Evolutionary conservation across 148 eudicot genomes (phyloP).

Genomic region (Camellia sinensis): DNA sequence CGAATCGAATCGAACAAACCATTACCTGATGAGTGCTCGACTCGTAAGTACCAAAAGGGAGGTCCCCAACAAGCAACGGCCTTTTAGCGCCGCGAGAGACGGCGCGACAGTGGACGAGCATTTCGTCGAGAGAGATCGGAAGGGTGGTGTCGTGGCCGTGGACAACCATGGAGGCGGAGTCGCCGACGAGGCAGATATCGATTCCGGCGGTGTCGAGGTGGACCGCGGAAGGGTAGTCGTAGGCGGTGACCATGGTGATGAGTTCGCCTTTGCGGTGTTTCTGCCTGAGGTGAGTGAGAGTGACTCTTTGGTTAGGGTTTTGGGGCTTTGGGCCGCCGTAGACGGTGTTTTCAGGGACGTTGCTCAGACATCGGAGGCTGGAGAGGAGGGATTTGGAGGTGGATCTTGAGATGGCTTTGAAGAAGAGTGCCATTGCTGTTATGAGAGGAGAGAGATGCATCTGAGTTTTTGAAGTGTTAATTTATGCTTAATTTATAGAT

Average conservation of each 20-base stretch:
- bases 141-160: slow-evolving; percentile 91
- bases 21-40: slow-evolving; percentile 70
- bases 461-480: too few species aligned
- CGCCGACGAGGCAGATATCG: slow-evolving; percentile 83
- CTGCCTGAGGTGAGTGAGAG: slow-evolving; percentile 55
- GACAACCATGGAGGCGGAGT: slow-evolving; percentile 95
- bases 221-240: slow-evolving; percentile 90
- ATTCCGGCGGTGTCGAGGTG: slow-evolving; percentile 85
- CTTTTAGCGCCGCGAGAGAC: slow-evolving; percentile 83
- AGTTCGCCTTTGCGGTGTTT: slow-evolving; percentile 63
- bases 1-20: not conserved
- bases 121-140: slow-evolving; percentile 79
- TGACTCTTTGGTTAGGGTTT: slow-evolving; percentile 54
- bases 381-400: not conserved
- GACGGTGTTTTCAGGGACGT: slow-evolving; percentile 85
- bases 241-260: slow-evolving; percentile 83
- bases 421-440: slow-evolving; percentile 22
- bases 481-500: too few species aligned
- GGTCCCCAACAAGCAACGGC: slow-evolving; percentile 89
- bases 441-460: not conserved
- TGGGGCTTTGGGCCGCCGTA: slow-evolving; percentile 93
- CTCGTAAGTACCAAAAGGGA: slow-evolving; percentile 86
- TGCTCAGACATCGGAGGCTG: slow-evolving; percentile 45
- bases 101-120: slow-evolving; percentile 89
- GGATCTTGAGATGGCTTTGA: slow-evolving; percentile 1